Percentiles rank a stretch among this genome's conserved stretches.
Evolutionary conservation across 164 flowering plant species (phyloP).

Genomic region (Tinospora cordifolia): DNA sequence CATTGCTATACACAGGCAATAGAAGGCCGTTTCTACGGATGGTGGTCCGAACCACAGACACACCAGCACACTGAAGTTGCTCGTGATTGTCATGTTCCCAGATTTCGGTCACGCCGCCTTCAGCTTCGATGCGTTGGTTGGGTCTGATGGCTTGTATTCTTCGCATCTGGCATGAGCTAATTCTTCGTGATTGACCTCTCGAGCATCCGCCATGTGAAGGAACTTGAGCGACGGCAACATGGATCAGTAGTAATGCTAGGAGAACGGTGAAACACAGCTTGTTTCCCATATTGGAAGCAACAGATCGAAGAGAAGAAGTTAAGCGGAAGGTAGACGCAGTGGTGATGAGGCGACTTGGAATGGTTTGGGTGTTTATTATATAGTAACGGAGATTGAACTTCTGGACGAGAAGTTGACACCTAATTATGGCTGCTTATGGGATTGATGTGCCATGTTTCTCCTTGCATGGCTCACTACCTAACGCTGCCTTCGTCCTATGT

Average conservation of each 20-base stretch:
- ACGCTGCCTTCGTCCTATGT: no score
- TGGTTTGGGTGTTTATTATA: not conserved
- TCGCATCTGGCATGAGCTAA: constrained; percentile 7
- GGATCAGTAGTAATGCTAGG: not conserved
- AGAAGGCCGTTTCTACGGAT: constrained; percentile 27
- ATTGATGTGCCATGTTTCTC: not conserved
- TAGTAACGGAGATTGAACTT: not conserved
- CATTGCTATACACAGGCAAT: constrained; percentile 32
- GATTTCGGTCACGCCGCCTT: constrained; percentile 40
- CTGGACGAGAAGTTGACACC: not conserved
- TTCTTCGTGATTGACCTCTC: not conserved
- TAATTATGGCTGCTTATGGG: not conserved
- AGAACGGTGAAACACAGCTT: not conserved
- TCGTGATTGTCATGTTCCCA: constrained; percentile 28
- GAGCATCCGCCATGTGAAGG: no score
- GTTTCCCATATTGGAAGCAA: not conserved
- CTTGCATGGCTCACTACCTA: not conserved
- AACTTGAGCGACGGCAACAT: not conserved
- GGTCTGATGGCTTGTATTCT: constrained; percentile 28
- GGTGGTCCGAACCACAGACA: constrained; percentile 18
- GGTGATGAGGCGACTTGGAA: not conserved
- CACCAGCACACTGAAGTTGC: constrained; percentile 45
- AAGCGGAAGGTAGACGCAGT: no score
- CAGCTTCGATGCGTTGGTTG: constrained; percentile 19
- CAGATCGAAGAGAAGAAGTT: not conserved